Conservation (phyloP, 2,329 filamentous ascomycete genomes). For the Grosmannia penicillata region DNA sequence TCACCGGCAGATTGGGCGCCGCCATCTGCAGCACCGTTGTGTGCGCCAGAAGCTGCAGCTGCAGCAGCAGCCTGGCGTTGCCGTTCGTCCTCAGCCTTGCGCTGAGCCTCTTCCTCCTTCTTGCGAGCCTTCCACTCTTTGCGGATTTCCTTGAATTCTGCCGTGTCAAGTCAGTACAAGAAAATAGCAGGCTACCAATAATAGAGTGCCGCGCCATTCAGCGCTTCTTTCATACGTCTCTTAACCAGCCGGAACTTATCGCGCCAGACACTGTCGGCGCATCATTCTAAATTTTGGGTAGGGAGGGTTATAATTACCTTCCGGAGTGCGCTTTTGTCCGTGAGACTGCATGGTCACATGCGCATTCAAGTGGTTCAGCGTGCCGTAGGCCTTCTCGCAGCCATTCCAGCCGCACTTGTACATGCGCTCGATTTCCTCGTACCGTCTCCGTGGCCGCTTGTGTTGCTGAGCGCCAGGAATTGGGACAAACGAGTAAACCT, state of each 20-base stretch:
- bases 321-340: conserved; percentile 83
- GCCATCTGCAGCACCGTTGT: conserved; percentile 35
- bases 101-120: conserved; percentile 89
- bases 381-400: conserved; percentile 97
- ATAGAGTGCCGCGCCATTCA: too few species aligned
- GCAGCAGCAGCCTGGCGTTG: conserved; percentile 37
- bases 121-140: conserved; percentile 99
- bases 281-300: conserved; percentile 81
- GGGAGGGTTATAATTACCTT: conserved; percentile 51
- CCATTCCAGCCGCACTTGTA: conserved; percentile 99
- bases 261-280: conserved; percentile 93
- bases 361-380: conserved; percentile 90
- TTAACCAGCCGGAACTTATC: too few species aligned
- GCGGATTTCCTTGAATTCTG: conserved; percentile 84
- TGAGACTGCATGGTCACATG: conserved; percentile 99
- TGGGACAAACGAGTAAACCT: conserved; percentile 96
- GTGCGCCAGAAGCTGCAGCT: conserved; percentile 37
- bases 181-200: background rate
- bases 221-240: too few species aligned
- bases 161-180: background rate
- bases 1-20: conserved; percentile 32
- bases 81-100: conserved; percentile 84
- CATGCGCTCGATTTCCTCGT: conserved; percentile 98
- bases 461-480: conserved; percentile 96
- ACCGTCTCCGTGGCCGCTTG: conserved; percentile 82